Conservation (phyloP, 2,329 filamentous ascomycete species). For the Diaporthe sp. region DNA sequence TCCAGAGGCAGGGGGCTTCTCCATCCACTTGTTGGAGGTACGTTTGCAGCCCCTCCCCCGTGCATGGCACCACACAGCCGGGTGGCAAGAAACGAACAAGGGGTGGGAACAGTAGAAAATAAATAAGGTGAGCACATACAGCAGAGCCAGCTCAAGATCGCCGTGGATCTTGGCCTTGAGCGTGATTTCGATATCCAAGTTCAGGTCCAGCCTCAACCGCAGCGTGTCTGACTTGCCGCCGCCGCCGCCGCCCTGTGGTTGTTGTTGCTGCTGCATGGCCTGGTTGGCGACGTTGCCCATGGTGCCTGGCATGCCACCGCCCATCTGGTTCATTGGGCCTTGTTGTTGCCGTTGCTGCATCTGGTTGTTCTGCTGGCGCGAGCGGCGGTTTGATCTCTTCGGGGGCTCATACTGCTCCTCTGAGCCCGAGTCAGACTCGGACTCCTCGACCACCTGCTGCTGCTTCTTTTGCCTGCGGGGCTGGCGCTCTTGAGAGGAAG, state of each 20-base stretch:
- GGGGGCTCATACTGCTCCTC: conserved; percentile 48
- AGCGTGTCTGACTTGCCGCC: conserved; percentile 74
- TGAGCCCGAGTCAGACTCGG: conserved; percentile 52
- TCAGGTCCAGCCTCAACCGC: conserved; percentile 81
- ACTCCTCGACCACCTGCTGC: conserved; percentile 50
- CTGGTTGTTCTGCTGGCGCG: conserved; percentile 45
- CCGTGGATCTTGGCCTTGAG: conserved; percentile 89
- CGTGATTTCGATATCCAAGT: conserved; percentile 87
- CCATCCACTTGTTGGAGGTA: conserved; percentile 31
- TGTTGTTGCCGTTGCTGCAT: conserved; percentile 51
- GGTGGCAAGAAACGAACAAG: conserved; percentile 32
- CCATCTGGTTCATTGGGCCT: conserved; percentile 55
- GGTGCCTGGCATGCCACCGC: conserved; percentile 56
- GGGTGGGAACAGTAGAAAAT: conserved; percentile 26
- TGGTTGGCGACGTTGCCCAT: conserved; percentile 57
- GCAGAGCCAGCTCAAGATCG: conserved; percentile 82
- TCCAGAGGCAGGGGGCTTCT: neutral
- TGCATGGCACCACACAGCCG: conserved; percentile 22
- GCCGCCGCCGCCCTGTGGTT: conserved; percentile 41
- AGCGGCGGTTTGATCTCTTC: conserved; percentile 46
- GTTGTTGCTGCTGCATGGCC: conserved; percentile 51
- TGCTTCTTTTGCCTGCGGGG: conserved; percentile 47
- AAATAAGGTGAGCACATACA: conserved; percentile 58
- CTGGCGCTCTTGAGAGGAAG: conserved; percentile 52
- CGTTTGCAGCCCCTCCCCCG: conserved; percentile 10